These are phyloP conservation scores for Xylaria sp. DNA, from an alignment of 2,329 filamentous ascomycete species.

Conservation along the genomic window DNA sequence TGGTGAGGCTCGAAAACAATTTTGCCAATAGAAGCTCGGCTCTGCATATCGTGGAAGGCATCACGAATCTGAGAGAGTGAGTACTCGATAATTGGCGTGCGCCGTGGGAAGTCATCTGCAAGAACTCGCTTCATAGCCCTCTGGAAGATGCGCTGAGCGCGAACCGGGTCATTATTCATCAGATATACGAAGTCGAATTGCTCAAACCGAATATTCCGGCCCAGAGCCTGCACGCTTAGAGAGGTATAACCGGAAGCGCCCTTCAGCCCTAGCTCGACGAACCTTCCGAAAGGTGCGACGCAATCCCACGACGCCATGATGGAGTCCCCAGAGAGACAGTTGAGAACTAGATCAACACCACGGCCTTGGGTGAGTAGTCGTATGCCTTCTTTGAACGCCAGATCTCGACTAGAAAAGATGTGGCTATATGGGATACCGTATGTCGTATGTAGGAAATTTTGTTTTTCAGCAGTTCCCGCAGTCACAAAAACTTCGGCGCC, in stretches of 20 bases:
- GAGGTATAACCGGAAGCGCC: constrained; percentile 25
- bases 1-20: constrained; percentile 38
- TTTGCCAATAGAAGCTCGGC: constrained; percentile 32
- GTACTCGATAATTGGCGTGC: constrained; percentile 19
- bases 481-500: constrained; percentile 33
- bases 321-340: constrained; percentile 31
- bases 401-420: constrained; percentile 38
- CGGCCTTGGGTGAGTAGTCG: constrained; percentile 23
- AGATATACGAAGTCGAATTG: constrained; percentile 35
- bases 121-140: constrained; percentile 28
- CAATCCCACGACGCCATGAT: constrained; percentile 47
- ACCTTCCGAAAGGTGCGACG: constrained; percentile 46
- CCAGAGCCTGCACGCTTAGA: constrained; percentile 28
- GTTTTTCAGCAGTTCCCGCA: constrained; percentile 34
- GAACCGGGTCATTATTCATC: constrained; percentile 24
- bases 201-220: constrained; percentile 38
- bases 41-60: constrained; percentile 43
- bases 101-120: constrained; percentile 4
- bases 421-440: constrained; percentile 34
- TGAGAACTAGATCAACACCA: constrained; percentile 40
- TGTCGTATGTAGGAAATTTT: constrained; percentile 21
- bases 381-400: constrained; percentile 31
- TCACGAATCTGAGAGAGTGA: constrained; percentile 32
- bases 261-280: constrained; percentile 40
- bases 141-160: constrained; percentile 37